Percentiles rank a stretch among this genome's conserved stretches.
phyloP scores from a whole-genome alignment of 179 eudicot species.

The Patellifolia procumbens region DNA sequence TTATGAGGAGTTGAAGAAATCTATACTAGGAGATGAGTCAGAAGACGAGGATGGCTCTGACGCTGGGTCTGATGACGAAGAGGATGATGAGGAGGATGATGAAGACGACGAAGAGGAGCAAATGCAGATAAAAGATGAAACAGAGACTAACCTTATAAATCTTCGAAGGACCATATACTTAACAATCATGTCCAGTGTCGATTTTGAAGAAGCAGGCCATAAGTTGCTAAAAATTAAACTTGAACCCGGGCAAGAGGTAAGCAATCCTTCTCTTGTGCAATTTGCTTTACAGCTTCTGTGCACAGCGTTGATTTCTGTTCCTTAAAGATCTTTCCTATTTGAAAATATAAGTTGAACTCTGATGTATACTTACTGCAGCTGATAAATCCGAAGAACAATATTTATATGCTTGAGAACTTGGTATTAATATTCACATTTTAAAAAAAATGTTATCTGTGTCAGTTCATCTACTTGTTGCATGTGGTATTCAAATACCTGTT shows the following conservation, averaged over 20 bases:
- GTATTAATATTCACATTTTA: no score
- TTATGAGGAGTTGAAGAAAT: conserved; percentile 79
- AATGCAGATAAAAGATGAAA: conserved; percentile 77
- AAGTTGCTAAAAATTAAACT: conserved; percentile 83
- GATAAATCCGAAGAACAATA: no score
- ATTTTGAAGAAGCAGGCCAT: conserved; percentile 97
- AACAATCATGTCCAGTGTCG: conserved; percentile 97
- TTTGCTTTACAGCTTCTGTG: neutral
- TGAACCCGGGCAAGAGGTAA: conserved; percentile 95
- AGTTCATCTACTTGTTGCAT: no score
- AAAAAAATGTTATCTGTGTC: no score
- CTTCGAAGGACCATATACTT: conserved; percentile 87
- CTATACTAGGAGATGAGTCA: conserved; percentile 82
- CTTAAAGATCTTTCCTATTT: no score
- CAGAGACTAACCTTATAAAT: conserved; percentile 86
- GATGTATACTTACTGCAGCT: no score
- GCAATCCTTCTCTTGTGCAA: neutral
- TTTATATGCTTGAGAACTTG: no score
- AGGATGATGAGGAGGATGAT: conserved; percentile 62
- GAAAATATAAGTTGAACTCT: no score
- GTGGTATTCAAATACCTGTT: no score
- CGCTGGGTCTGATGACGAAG: conserved; percentile 59
- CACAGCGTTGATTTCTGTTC: no score
- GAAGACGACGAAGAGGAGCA: conserved; percentile 61
- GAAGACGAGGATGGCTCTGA: conserved; percentile 68